A percentile compares a stretch with the other conserved stretches of the same genome.
phyloP scores from a whole-genome alignment of 139 green algal species.

The Coccomyxa sp. region DNA sequence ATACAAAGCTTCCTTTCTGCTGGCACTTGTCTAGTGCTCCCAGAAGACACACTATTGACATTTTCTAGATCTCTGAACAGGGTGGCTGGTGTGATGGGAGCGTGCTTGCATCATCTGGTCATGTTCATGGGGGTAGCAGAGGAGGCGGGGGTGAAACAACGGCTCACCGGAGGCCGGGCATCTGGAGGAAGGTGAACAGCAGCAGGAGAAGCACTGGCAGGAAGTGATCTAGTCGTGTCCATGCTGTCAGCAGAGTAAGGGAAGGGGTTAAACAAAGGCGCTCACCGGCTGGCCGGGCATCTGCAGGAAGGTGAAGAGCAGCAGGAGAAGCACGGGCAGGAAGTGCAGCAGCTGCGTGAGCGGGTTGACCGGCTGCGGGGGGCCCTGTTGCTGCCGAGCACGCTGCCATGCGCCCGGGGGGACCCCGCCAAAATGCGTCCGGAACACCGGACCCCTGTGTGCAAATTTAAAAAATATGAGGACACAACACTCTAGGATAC shows the following conservation, averaged over 20 bases:
- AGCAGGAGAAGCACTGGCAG: slow-evolving; percentile 45
- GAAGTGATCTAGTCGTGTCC: slow-evolving; percentile 29
- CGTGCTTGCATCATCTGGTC: neutral
- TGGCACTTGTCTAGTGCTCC: neutral
- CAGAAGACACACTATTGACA: neutral
- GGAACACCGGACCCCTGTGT: slow-evolving; percentile 15
- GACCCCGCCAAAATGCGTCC: slow-evolving; percentile 14
- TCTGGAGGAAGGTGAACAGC: slow-evolving; percentile 43
- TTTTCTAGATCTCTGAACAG: too few relatives aligned
- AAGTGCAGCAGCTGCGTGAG: slow-evolving; percentile 34
- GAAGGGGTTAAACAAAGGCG: neutral
- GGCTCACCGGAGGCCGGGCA: neutral
- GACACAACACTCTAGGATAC: neutral
- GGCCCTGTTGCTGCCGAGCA: neutral
- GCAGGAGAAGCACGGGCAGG: slow-evolving; percentile 40
- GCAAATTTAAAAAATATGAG: neutral
- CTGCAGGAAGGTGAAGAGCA: slow-evolving; percentile 48
- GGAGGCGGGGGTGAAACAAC: neutral
- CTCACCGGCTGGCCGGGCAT: slow-evolving; percentile 6
- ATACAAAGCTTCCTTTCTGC: neutral
- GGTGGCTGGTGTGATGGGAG: too few relatives aligned
- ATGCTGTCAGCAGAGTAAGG: neutral
- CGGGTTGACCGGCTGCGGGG: slow-evolving; percentile 4
- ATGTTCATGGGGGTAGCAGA: neutral
- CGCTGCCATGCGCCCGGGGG: neutral